Conservation (phyloP, 345 rosid species). For the Eucalyptus shirleyi region DNA sequence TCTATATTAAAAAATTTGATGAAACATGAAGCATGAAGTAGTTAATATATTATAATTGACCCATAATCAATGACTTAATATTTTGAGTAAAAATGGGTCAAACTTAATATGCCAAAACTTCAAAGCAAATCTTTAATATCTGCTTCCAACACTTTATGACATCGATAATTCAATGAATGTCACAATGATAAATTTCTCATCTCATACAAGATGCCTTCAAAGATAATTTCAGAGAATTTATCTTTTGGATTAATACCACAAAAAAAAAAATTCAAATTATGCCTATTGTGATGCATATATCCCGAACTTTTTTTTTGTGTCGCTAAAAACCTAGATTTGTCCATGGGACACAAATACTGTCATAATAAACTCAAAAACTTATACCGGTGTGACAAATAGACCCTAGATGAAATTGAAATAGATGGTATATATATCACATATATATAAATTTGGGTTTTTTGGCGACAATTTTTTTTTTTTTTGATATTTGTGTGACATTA, state of each 20-base stretch:
- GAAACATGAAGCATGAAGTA: background rate
- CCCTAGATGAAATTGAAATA: no score
- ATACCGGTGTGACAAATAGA: no score
- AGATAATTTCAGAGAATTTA: no score
- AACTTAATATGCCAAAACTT: accelerated
- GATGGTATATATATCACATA: no score
- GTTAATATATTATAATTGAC: background rate
- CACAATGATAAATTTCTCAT: background rate
- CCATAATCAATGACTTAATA: background rate
- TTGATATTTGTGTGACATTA: background rate
- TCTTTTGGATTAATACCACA: no score
- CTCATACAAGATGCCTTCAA: background rate
- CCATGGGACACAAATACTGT: no score
- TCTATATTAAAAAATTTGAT: accelerated
- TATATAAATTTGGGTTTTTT: no score
- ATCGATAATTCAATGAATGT: background rate
- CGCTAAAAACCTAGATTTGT: no score
- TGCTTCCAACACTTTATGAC: background rate
- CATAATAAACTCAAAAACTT: no score
- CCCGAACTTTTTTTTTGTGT: no score
- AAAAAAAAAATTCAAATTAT: no score
- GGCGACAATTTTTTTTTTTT: accelerated
- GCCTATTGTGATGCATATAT: accelerated
- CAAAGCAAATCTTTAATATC: background rate
- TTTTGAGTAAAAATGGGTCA: background rate